These are phyloP conservation scores for Cyclospora cayetanensis DNA, from an alignment of 169 alveolate species.

Conservation along the genomic window DNA sequence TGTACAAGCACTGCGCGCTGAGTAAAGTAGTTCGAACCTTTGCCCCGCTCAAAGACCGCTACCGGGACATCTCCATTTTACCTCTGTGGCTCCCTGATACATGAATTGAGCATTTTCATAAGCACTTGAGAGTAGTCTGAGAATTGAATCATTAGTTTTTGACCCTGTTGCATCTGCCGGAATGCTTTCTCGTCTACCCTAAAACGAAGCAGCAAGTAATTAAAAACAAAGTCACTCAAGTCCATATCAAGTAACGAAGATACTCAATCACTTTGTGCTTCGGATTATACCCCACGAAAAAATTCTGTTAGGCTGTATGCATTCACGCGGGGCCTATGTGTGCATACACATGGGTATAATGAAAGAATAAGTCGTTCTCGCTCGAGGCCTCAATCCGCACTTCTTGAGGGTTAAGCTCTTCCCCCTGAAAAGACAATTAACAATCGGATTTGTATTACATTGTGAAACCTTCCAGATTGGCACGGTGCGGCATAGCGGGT, in stretches of 20 bases:
- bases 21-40: background rate
- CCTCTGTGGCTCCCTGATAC: constrained; percentile 94
- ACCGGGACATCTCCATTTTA: background rate
- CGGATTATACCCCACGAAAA: background rate
- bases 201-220: background rate
- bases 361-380: constrained; percentile 95
- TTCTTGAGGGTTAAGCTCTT: constrained; percentile 84
- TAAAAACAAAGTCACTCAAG: background rate
- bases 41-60: background rate
- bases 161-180: constrained; percentile 88
- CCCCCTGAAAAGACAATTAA: constrained; percentile 89
- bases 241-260: background rate
- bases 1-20: too few relatives aligned
- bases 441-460: too few relatives aligned
- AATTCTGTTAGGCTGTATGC: background rate
- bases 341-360: constrained; percentile 87
- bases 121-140: constrained; percentile 89
- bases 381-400: constrained; percentile 90
- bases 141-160: constrained; percentile 93
- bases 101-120: constrained; percentile 92
- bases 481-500: too few relatives aligned
- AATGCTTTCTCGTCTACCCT: constrained; percentile 87
- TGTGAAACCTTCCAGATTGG: too few relatives aligned
- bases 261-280: background rate
- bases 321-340: background rate